Base-by-base conservation (phyloP, 305 asterid genomes). In the Fraxinus velutina region DNA sequence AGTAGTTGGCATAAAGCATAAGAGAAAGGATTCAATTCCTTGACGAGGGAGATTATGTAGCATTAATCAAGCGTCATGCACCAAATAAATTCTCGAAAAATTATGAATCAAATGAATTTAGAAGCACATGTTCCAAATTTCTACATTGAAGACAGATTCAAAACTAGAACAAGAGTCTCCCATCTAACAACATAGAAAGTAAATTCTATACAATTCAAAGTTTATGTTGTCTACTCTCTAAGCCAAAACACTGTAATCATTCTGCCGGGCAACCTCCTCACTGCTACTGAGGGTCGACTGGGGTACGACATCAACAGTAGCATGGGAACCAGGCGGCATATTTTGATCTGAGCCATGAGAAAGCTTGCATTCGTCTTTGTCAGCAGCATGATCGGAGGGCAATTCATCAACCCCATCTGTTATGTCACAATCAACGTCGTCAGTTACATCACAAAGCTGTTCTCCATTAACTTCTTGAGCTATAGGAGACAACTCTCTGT, bases 261-360 rank as follows among this genome's bases (percentile, higher is more conserved):
- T 89, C 83, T 91, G 92, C 80, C 80, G 87, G 7, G 90, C 82
- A 29, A 91, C 90, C 60, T 92, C 97, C 86, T 89, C 96, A 3
- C 89, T 84, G 76, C 83, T 89, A 87, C 86, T 89, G 21, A 90
- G 88, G 37, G 93, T 73, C 66, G 91, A 80, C 70, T 86, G 94
- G 71, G 88, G 91, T 81, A 89, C 88, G 39, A 78, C 86, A 47
- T 84, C 87, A 29, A 83, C 82, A 15, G 86, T 78, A 24, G 86
- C 78, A 86, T 84, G 84, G 42, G 92, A 85, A 19, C 57, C 85
- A 21, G 85, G 80, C 0, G 82, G 83, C 82, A 83, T 73, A 78
- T 78, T 83, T 79, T 87, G 92, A 29, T 80, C 87, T 0, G 89
- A 79, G 80, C 86, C 95, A 78, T 80, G 85, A 9, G 90, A 78